Evolutionary conservation across 129 eudicot species (phyloP).

Genomic region (Saposhnikovia divaricata): DNA sequence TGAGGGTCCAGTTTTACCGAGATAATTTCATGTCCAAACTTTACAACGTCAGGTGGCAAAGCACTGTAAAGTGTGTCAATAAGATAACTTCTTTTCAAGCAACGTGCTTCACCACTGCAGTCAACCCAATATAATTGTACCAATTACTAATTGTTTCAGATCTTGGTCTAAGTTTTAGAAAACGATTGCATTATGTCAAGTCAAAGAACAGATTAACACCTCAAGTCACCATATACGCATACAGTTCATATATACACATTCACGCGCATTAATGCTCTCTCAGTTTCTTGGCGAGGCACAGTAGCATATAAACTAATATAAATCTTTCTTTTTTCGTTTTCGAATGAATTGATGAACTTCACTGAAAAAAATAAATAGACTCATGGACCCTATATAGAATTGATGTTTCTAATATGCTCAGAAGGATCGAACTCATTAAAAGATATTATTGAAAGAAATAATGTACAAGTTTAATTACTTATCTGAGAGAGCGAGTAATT

Average conservation of each 20-base stretch:
- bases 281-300: neutral
- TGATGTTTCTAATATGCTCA: neutral
- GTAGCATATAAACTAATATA: neutral
- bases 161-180: neutral
- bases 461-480: neutral
- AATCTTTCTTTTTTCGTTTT: neutral
- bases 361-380: neutral
- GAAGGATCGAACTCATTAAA: neutral
- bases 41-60: constrained; percentile 44
- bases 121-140: neutral
- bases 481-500: too few relatives aligned
- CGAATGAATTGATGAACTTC: neutral
- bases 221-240: neutral
- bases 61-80: constrained; percentile 46
- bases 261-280: neutral
- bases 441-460: neutral
- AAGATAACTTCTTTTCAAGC: constrained; percentile 49
- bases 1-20: constrained; percentile 31
- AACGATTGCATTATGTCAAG: neutral
- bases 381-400: neutral
- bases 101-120: constrained; percentile 53
- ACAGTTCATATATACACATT: neutral
- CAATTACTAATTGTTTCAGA: too few relatives aligned
- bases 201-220: neutral
- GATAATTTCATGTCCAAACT: constrained; percentile 41